A percentile compares a stretch with the other conserved stretches of the same genome.
Evolutionary conservation across 1,139 yeast genomes (phyloP).

Genomic region (Pichia terricola): DNA sequence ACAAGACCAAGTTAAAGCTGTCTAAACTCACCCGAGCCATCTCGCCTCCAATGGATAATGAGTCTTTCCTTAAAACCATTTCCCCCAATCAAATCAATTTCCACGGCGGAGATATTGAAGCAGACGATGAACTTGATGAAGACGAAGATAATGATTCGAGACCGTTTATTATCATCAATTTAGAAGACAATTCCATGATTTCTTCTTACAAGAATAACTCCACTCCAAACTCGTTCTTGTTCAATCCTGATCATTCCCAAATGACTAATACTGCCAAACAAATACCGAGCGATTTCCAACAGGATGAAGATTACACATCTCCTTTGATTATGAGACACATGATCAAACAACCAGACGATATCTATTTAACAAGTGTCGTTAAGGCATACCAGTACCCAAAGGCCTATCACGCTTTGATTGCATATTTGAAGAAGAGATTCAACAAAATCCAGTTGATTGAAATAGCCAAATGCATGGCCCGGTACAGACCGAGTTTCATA

Average conservation of each 20-base stretch:
- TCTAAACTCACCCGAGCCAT: not conserved
- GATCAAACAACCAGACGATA: slow-evolving; percentile 56
- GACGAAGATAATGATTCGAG: slow-evolving; percentile 15
- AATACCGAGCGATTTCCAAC: slow-evolving; percentile 22
- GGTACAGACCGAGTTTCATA: slow-evolving; percentile 62
- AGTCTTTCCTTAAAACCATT: not conserved
- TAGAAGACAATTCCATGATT: slow-evolving; percentile 21
- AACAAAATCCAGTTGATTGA: slow-evolving; percentile 41
- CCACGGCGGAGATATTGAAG: not conserved
- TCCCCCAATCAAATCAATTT: not conserved
- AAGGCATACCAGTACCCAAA: slow-evolving; percentile 58
- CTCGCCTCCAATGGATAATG: slow-evolving; percentile 1
- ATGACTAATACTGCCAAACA: slow-evolving; percentile 24
- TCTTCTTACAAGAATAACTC: slow-evolving; percentile 24
- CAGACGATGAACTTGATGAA: not conserved
- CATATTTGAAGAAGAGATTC: slow-evolving; percentile 46
- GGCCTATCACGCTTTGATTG: slow-evolving; percentile 54
- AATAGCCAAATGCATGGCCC: slow-evolving; percentile 57
- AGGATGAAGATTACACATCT: slow-evolving; percentile 34
- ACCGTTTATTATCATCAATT: slow-evolving; percentile 22
- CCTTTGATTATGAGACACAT: slow-evolving; percentile 53
- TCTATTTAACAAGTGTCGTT: slow-evolving; percentile 41
- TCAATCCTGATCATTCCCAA: slow-evolving; percentile 22
- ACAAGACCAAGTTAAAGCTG: not conserved
- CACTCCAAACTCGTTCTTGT: slow-evolving; percentile 27